Percentiles rank a stretch among this genome's conserved stretches.
Evolutionary conservation across 1,139 yeast species (phyloP).

Genomic region (Starmera stellimalicola): DNA sequence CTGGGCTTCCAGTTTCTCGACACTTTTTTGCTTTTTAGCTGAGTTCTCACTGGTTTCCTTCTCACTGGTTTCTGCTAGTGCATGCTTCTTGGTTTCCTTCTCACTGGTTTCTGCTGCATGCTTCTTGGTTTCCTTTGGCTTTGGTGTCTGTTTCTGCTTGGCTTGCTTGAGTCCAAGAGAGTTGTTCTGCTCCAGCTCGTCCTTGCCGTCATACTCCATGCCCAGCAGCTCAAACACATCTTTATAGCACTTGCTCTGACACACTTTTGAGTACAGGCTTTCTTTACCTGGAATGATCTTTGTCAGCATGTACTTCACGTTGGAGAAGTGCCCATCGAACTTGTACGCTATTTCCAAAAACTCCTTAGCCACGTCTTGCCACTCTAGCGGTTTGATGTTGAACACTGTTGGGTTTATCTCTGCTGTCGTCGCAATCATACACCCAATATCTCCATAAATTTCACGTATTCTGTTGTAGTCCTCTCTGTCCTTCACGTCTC

Average conservation of each 20-base stretch:
- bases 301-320: constrained; percentile 71
- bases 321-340: constrained; percentile 54
- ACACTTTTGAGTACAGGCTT: constrained; percentile 45
- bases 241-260: constrained; percentile 46
- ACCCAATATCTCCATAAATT: constrained; percentile 57
- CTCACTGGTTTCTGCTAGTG: constrained; percentile 3
- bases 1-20: too few species aligned
- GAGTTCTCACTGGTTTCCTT: constrained; percentile 1
- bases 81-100: constrained; percentile 8
- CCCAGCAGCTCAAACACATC: constrained; percentile 28
- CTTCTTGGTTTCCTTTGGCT: constrained; percentile 3
- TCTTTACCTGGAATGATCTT: constrained; percentile 78
- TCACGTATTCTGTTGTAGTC: constrained; percentile 49
- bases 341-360: constrained; percentile 44
- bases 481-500: constrained; percentile 48
- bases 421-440: constrained; percentile 91
- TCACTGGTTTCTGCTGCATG: constrained; percentile 2
- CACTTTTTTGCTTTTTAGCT: constrained; percentile 15
- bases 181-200: not conserved
- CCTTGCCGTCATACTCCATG: constrained; percentile 5
- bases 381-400: constrained; percentile 36
- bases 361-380: constrained; percentile 47
- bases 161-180: too few species aligned
- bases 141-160: not conserved
- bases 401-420: constrained; percentile 83